These are phyloP conservation scores for Macroventuria anomochaeta DNA, from an alignment of 2,329 filamentous ascomycete species.

Conservation along the genomic window DNA sequence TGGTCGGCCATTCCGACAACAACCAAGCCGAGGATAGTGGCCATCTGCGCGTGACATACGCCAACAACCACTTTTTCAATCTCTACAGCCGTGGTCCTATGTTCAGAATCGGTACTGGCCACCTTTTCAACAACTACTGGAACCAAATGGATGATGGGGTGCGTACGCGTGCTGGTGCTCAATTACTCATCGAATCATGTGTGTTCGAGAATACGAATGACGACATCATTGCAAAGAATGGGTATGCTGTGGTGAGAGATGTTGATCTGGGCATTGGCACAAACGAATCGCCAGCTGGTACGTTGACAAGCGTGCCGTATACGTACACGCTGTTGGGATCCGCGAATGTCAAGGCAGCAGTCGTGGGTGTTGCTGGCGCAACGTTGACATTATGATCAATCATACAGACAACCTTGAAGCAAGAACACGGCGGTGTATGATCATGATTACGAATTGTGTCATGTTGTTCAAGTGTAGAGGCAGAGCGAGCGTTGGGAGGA, in stretches of 20 bases:
- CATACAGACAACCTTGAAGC: too few relatives aligned
- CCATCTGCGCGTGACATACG: conserved; percentile 66
- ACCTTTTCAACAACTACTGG: conserved; percentile 60
- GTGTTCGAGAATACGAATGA: conserved; percentile 36
- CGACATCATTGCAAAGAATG: conserved; percentile 31
- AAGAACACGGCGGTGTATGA: too few relatives aligned
- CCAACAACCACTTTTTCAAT: conserved; percentile 69
- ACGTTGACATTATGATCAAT: not conserved
- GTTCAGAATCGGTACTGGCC: conserved; percentile 68
- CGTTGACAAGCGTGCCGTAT: conserved; percentile 24
- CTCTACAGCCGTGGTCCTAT: conserved; percentile 67
- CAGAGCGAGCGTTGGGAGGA: too few relatives aligned
- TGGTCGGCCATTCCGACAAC: conserved; percentile 64
- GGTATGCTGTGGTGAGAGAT: conserved; percentile 40
- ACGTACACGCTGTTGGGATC: conserved; percentile 28
- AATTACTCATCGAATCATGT: conserved; percentile 45
- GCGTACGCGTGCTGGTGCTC: conserved; percentile 47
- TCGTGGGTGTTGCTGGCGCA: conserved; percentile 34
- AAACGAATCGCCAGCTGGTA: conserved; percentile 37
- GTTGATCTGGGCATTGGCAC: conserved; percentile 36
- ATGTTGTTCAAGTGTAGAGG: not conserved
- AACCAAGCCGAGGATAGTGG: conserved; percentile 64
- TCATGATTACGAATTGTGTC: too few relatives aligned
- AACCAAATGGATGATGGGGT: conserved; percentile 38
- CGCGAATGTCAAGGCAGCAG: conserved; percentile 43